These are phyloP conservation scores for Helianthus annuus DNA, from an alignment of 129 eudicot genomes.

Conservation along the genomic window DNA sequence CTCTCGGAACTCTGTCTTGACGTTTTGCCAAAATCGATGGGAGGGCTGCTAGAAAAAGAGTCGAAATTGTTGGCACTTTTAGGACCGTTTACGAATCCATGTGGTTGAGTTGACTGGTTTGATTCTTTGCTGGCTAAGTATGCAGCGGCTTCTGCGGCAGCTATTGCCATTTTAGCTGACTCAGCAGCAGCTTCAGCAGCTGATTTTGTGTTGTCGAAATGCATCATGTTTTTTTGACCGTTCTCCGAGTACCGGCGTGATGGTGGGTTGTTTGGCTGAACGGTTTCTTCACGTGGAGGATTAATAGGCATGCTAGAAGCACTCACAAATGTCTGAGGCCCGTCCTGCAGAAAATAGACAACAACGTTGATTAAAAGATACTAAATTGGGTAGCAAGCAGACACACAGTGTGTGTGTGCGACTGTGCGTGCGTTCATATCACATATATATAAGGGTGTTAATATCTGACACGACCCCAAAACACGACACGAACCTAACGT, in stretches of 20 bases:
- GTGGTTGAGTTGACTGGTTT: slow-evolving; percentile 30
- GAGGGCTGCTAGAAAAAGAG: slow-evolving; percentile 22
- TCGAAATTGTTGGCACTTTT: not conserved
- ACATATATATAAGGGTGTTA: too few species aligned
- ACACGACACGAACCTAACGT: too few species aligned
- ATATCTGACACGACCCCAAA: too few species aligned
- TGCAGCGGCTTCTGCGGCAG: slow-evolving; percentile 97
- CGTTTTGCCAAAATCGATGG: slow-evolving; percentile 16
- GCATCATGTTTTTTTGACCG: slow-evolving; percentile 38
- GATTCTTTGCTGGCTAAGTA: slow-evolving; percentile 57
- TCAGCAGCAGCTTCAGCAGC: slow-evolving; percentile 96
- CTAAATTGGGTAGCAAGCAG: not conserved
- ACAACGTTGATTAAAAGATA: slow-evolving; percentile 3
- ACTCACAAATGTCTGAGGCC: slow-evolving; percentile 75
- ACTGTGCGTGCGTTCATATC: too few species aligned
- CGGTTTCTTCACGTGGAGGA: slow-evolving; percentile 38
- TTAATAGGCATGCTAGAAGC: slow-evolving; percentile 78
- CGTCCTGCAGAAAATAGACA: slow-evolving; percentile 54
- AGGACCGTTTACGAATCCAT: slow-evolving; percentile 27
- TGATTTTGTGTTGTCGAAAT: slow-evolving; percentile 70
- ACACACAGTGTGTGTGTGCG: not conserved
- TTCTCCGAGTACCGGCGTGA: slow-evolving; percentile 42
- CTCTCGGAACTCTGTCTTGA: slow-evolving; percentile 32
- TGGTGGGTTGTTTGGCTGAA: slow-evolving; percentile 45
- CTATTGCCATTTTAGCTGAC: slow-evolving; percentile 81